Percentiles rank a stretch among this genome's conserved stretches.
phyloP scores from a whole-genome alignment of 1,284 basidiomycete genomes.

The Cryptococcus deneoformans region DNA sequence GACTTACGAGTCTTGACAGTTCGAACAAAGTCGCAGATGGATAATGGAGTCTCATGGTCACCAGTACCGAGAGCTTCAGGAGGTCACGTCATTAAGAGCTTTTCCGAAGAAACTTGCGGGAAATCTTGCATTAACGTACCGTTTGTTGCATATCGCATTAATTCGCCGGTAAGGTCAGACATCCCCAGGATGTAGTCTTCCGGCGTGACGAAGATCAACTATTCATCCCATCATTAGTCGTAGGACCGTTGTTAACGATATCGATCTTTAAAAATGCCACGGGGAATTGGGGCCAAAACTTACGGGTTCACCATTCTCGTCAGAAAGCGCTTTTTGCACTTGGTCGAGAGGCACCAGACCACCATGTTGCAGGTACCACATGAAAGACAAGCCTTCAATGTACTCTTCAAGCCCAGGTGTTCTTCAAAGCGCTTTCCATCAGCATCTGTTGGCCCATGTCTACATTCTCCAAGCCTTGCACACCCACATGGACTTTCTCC shows the following conservation, averaged over 20 bases:
- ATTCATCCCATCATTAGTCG: not conserved
- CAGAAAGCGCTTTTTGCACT: conserved; percentile 64
- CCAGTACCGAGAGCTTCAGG: conserved; percentile 58
- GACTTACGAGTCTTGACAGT: conserved; percentile 67
- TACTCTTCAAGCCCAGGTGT: conserved; percentile 73
- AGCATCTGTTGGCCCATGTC: not conserved
- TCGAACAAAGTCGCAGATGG: conserved; percentile 74
- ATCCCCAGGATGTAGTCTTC: conserved; percentile 89
- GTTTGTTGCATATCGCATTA: conserved; percentile 89
- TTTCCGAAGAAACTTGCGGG: not conserved
- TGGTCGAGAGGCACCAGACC: conserved; percentile 67
- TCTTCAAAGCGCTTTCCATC: conserved; percentile 16
- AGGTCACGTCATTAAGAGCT: not conserved
- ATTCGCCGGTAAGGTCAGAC: conserved; percentile 91
- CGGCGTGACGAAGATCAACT: conserved; percentile 63
- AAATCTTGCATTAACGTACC: conserved; percentile 18
- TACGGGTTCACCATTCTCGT: conserved; percentile 61
- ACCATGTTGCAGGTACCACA: conserved; percentile 75
- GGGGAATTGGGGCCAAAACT: conserved; percentile 32
- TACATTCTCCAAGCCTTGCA: not conserved
- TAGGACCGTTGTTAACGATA: too few species aligned
- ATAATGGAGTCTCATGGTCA: conserved; percentile 64
- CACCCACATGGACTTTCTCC: conserved; percentile 70
- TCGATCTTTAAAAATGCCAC: too few species aligned
- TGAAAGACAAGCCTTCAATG: conserved; percentile 88